Base-by-base conservation (phyloP, 208 protist species). In the Leishmania amazonensis region DNA sequence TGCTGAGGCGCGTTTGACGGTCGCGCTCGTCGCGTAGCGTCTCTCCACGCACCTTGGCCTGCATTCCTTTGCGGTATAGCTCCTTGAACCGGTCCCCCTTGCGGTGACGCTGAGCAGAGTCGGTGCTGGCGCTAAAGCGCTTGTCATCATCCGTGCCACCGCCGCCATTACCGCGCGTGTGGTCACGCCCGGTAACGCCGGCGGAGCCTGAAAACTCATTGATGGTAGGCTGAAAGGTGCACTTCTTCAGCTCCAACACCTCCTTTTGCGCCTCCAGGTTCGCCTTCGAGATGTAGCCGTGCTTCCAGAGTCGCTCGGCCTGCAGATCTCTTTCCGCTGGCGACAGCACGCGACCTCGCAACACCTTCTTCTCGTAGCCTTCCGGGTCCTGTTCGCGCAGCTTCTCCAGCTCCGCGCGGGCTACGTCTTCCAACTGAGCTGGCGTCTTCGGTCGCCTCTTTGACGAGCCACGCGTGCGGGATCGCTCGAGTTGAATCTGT, bases 181-280 rank as follows among this genome's bases (percentile, higher is more conserved):
- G 15, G 24, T 19, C 49, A 47, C 15, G 28, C 8, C 11, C 49
- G n/a, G 54, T 21, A n/a, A 3, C 21, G 1, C 47, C 57, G 31
- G 19, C 38, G 38, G 81, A 73, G 15, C 53, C 81, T 7, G 67
- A 47, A 74, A 84, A 85, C 51, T 75, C 64, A 64, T 91, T 91
- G 65, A 92, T 86, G n/a, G 38, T 53, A 1, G 90, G 90, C 24
- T 83, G 81, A 74, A 94, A 94, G 8, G 90, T 94, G 81, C 90
- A 94, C 42, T 78, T 79, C 5, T 80, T 74, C 67, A 90, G 72
- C 64, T 93, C 88, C 24, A 77, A 54, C 42, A 83, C 45, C 58
- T 75, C 79, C 51, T 83, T 88, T 51, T 72, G 54, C 13, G 78
- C 76, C n/a, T 76, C 86, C 4, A 97, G 83, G 1, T 82, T 85